These are phyloP conservation scores for Sordariomycetes sp. DNA, from an alignment of 2,329 filamentous ascomycete genomes.

Conservation along the genomic window DNA sequence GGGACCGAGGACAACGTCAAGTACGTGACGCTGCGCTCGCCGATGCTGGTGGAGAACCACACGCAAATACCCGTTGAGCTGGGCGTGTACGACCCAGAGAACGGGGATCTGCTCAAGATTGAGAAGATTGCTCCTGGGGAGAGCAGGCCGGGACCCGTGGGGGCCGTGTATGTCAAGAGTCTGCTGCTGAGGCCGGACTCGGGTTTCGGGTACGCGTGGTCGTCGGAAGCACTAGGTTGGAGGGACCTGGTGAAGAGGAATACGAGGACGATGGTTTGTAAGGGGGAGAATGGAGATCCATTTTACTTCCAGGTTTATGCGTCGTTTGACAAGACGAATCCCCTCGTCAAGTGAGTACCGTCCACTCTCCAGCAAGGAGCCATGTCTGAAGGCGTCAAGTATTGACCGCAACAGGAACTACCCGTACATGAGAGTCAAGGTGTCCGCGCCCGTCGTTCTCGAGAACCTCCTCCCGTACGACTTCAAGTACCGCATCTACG, in stretches of 20 bases:
- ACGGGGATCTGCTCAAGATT: conserved; percentile 88
- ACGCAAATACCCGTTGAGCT: conserved; percentile 94
- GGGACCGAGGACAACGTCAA: conserved; percentile 97
- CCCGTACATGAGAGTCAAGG: conserved; percentile 84
- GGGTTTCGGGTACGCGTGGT: conserved; percentile 95
- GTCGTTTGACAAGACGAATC: conserved; percentile 70
- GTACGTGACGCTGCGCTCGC: conserved; percentile 90
- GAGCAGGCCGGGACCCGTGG: conserved; percentile 78
- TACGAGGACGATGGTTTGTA: conserved; percentile 77
- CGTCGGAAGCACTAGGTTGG: conserved; percentile 82
- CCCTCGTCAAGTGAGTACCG: conserved; percentile 59
- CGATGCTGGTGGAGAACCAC: conserved; percentile 84
- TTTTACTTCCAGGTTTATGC: conserved; percentile 98
- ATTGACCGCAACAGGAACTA: conserved; percentile 46
- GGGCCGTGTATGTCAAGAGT: conserved; percentile 80
- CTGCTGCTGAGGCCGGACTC: conserved; percentile 83
- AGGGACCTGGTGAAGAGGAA: conserved; percentile 75
- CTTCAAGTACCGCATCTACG: conserved; percentile 98
- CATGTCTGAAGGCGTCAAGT: too few relatives aligned
- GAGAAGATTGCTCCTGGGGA: conserved; percentile 95
- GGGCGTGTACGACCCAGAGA: conserved; percentile 75
- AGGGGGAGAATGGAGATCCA: conserved; percentile 72
- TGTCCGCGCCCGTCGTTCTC: conserved; percentile 84
- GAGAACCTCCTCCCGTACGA: conserved; percentile 94
- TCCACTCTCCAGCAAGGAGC: too few relatives aligned